Percentiles rank a stretch among this genome's conserved stretches.
These are phyloP conservation scores for Dryas drummondii DNA, from an alignment of 306 rosid species.

Conservation along the genomic window DNA sequence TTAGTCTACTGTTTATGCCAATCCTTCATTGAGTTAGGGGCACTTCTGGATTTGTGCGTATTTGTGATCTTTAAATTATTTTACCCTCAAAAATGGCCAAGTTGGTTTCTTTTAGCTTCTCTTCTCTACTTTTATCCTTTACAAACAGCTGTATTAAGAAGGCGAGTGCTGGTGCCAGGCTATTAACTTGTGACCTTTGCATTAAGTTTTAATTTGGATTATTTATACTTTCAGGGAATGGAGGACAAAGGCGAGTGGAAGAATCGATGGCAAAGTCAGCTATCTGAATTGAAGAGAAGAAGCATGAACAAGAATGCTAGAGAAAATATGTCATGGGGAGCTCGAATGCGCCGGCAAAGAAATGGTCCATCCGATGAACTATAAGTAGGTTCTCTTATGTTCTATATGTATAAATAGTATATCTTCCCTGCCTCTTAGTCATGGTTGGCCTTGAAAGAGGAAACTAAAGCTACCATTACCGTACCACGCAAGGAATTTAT, in stretches of 20 bases:
- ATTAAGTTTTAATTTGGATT: background rate
- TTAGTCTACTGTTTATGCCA: background rate
- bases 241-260: constrained; percentile 55
- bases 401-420: background rate
- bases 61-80: background rate
- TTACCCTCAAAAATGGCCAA: background rate
- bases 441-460: background rate
- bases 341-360: constrained; percentile 71
- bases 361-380: constrained; percentile 30
- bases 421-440: background rate
- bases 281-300: constrained; percentile 61
- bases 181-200: background rate
- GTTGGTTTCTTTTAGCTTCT: background rate
- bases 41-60: background rate
- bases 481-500: background rate
- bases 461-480: background rate
- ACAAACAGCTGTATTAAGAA: background rate
- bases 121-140: background rate
- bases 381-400: background rate
- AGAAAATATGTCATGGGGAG: constrained; percentile 70
- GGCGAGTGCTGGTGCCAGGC: background rate
- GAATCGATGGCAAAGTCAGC: constrained; percentile 59
- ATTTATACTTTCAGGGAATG: constrained; percentile 41
- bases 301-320: constrained; percentile 44
- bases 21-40: background rate